phyloP scores from a whole-genome alignment of 805 yeast genomes.

The Zygoascus biomembranicola region DNA sequence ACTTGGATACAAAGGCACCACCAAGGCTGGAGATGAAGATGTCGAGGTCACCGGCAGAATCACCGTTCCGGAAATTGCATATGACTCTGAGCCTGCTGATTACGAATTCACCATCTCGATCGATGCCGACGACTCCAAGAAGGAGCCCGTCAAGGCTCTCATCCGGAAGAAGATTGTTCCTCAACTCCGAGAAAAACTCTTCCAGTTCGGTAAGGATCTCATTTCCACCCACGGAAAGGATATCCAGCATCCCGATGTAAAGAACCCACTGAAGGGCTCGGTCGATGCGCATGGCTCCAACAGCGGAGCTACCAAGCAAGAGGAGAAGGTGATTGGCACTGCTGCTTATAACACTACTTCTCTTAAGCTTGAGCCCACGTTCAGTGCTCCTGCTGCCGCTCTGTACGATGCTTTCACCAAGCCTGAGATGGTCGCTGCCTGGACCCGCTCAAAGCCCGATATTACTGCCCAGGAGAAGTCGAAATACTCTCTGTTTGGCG shows the following conservation, averaged over 20 bases:
- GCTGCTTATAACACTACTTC: slow-evolving; percentile 74
- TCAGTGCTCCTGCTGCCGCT: slow-evolving; percentile 84
- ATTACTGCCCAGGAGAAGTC: slow-evolving; percentile 48
- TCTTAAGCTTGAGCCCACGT: slow-evolving; percentile 65
- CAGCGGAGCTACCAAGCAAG: slow-evolving; percentile 1
- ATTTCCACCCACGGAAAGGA: slow-evolving; percentile 70
- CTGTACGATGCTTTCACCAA: slow-evolving; percentile 69
- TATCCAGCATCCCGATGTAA: slow-evolving; percentile 66
- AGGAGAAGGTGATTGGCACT: slow-evolving; percentile 15
- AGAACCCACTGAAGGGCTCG: slow-evolving; percentile 5
- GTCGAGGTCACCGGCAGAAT: slow-evolving; percentile 59
- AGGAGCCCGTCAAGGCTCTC: slow-evolving; percentile 39
- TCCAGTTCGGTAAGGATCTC: slow-evolving; percentile 68
- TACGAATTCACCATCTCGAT: slow-evolving; percentile 75
- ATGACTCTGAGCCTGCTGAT: slow-evolving; percentile 80
- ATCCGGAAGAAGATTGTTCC: slow-evolving; percentile 60
- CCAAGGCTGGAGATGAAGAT: slow-evolving; percentile 19
- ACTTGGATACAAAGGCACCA: slow-evolving; percentile 46
- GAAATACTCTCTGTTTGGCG: slow-evolving; percentile 68
- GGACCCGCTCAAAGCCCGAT: slow-evolving; percentile 72
- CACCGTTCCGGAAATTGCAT: slow-evolving; percentile 84
- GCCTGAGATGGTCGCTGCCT: slow-evolving; percentile 72
- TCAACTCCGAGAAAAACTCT: slow-evolving; percentile 50
- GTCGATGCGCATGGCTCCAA: slow-evolving; percentile 1
- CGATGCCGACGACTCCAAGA: slow-evolving; percentile 40